Evolutionary conservation across 2,329 filamentous ascomycete genomes (phyloP), one percentile per base, ranked within the genome.

Genomic region (Nigrograna mackinnonii): DNA sequence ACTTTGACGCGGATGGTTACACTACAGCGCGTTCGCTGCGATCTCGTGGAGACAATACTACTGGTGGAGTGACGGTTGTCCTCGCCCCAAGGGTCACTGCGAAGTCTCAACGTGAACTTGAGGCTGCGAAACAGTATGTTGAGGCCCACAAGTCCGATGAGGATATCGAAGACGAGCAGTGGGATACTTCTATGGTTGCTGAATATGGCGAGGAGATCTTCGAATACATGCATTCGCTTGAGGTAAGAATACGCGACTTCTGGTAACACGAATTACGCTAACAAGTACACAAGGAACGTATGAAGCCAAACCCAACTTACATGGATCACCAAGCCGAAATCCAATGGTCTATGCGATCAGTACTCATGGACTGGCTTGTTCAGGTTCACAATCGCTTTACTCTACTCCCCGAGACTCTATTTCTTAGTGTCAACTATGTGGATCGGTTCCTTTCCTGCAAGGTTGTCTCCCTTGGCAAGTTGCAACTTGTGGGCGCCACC

Each of bases 251-350:
- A n/a, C n/a, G n/a, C n/a, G n/a, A n/a, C n/a, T n/a, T n/a, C n/a
- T n/a, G n/a, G n/a, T n/a, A n/a, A n/a, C n/a, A 28, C n/a, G n/a
- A 28, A 5, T 30, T 3, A 5, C 24, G 9, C 33, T 35, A 36
- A 39, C 14, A 32, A 14, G 17, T 26, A 12, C 21, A 16, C 44
- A n/a, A 63, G 90, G 88, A 81, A 78, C 66, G 84, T 55, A 87
- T 96, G 83, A 78, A 91, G 30, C 94, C 94, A 1, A 91, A 94
- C 60, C 79, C 90, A 3, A 83, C 94, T 66, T 99, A 99, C 77
- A 99, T 99, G 92, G 90, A 96, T 49, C 85, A 87, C 54, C 94
- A 99, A 68, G 85, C 87, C n/a, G 92, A 97, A 69, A 95, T 99
- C 43, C 89, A 96, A 66, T 99, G 94, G 94, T 96, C 91, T 3